Percentiles rank a stretch among this genome's conserved stretches.
Evolutionary conservation across 352 stramenopile genomes (phyloP).

Genomic region (Pythium utonaiense): DNA sequence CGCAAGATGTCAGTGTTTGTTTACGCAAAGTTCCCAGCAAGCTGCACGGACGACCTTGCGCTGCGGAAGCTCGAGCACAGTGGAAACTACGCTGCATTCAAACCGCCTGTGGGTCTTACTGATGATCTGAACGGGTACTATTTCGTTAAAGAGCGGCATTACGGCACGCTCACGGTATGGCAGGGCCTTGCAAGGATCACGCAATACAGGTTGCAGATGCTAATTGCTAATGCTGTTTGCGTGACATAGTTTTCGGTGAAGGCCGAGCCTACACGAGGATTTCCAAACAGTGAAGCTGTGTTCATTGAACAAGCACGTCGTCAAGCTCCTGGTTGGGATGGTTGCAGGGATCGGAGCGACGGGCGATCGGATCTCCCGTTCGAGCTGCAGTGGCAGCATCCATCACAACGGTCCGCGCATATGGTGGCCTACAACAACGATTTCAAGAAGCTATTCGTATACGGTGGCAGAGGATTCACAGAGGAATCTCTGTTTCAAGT

Average conservation of each 20-base stretch:
- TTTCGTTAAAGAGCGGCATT: slow-evolving; percentile 67
- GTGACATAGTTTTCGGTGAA: slow-evolving; percentile 79
- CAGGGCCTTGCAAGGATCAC: no score
- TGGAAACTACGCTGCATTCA: slow-evolving; percentile 67
- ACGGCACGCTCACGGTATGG: slow-evolving; percentile 65
- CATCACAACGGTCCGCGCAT: slow-evolving; percentile 83
- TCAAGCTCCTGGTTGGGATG: slow-evolving; percentile 93
- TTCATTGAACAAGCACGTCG: slow-evolving; percentile 88
- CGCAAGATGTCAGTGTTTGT: slow-evolving; percentile 89
- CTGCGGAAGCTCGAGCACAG: slow-evolving; percentile 55
- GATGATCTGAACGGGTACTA: slow-evolving; percentile 54
- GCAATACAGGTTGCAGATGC: no score
- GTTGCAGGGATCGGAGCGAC: slow-evolving; percentile 89
- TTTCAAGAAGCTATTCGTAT: slow-evolving; percentile 82
- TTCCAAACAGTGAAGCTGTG: slow-evolving; percentile 42
- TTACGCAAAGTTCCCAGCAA: slow-evolving; percentile 83
- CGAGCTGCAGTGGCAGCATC: slow-evolving; percentile 80
- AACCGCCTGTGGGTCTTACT: slow-evolving; percentile 21
- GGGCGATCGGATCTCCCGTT: slow-evolving; percentile 47
- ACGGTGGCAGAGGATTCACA: slow-evolving; percentile 84
- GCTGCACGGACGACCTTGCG: slow-evolving; percentile 90
- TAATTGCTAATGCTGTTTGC: background rate
- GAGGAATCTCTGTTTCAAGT: slow-evolving; percentile 59
- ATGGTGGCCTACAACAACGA: slow-evolving; percentile 74
- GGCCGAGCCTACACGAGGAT: slow-evolving; percentile 88